Evolutionary conservation across 306 rosid species (phyloP), one percentile per base, ranked within the genome.

Genomic region (Casuarina glauca): DNA sequence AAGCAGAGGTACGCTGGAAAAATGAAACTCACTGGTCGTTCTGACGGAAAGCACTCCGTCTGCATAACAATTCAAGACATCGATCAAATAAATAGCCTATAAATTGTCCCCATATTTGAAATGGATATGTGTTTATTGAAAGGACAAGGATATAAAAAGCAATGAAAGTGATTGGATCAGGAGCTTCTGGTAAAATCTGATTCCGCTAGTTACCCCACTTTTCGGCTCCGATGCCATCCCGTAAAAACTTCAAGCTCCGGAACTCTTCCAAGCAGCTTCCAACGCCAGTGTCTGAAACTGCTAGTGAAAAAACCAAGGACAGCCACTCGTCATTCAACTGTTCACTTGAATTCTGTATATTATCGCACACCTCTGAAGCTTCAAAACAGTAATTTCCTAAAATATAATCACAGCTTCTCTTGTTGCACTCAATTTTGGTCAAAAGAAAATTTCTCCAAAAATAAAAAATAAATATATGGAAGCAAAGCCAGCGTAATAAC

Each of bases 201-300:
- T 54, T 66, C 70, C 54, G 74, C 72, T 16, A 75, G 74, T 82
- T 76, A 95, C 97, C 91, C 93, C 98, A 92, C 20, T 77, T 80
- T 74, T 77, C 85, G 49, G 80, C 85, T 10, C 43, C 84, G 61
- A 43, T 17, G 5, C 77, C 85, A 15, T 67, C 87, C 72, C 69
- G 71, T 3, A 85, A 74, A 82, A 85, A 78, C 80, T 83, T 87
- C 82, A 92, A 48, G 61, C 55, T 76, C 42, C 73, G 89, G 86
- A 86, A 93, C 78, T 95, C 96, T 79, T 82, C 90, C 81, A 84
- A 60, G 86, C 88, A 74, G 89, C 93, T 88, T 73, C 97, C 96
- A 43, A 86, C 63, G 1, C 99, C 99, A 6, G 99, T 91, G 84
- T 93, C 99, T 60, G 97, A 89, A 76, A 95, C 99, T 95, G 81